phyloP scores from a whole-genome alignment of 129 eudicot genomes.

The Scalesia atractyloides region DNA sequence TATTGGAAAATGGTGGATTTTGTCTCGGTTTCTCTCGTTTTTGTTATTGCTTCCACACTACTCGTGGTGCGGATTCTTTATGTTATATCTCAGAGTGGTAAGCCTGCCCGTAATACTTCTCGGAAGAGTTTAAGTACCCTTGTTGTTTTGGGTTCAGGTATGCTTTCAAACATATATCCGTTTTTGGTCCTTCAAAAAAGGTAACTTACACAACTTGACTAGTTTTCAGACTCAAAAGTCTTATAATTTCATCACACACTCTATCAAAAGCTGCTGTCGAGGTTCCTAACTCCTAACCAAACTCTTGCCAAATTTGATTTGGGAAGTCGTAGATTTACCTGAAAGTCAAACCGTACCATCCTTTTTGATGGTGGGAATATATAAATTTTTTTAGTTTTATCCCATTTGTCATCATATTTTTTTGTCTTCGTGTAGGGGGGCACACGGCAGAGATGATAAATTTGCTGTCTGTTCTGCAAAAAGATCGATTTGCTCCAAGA shows the following conservation, averaged over 20 bases:
- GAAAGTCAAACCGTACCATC: neutral
- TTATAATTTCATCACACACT: neutral
- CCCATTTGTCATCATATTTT: neutral
- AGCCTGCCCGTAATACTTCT: slow-evolving; percentile 42
- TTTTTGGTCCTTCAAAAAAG: neutral
- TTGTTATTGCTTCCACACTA: slow-evolving; percentile 29
- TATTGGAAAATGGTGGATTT: slow-evolving; percentile 20
- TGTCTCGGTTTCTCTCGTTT: slow-evolving; percentile 25
- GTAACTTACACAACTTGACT: neutral
- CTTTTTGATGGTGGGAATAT: neutral
- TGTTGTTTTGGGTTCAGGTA: slow-evolving; percentile 93
- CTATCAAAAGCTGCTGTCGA: neutral
- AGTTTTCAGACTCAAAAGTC: slow-evolving; percentile 7
- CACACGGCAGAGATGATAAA: slow-evolving; percentile 94
- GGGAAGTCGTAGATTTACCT: neutral
- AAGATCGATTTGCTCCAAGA: slow-evolving; percentile 64
- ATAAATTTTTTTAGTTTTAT: neutral
- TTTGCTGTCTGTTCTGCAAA: slow-evolving; percentile 60
- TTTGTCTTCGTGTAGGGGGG: slow-evolving; percentile 54
- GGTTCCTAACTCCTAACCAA: neutral
- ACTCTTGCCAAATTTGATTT: slow-evolving; percentile 2
- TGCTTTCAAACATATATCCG: neutral
- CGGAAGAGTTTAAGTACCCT: slow-evolving; percentile 65
- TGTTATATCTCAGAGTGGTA: slow-evolving; percentile 57
- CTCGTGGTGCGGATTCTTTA: slow-evolving; percentile 54